Evolutionary conservation across 1,139 yeast genomes (phyloP).

Genomic region (Sporopachydermia cereana): DNA sequence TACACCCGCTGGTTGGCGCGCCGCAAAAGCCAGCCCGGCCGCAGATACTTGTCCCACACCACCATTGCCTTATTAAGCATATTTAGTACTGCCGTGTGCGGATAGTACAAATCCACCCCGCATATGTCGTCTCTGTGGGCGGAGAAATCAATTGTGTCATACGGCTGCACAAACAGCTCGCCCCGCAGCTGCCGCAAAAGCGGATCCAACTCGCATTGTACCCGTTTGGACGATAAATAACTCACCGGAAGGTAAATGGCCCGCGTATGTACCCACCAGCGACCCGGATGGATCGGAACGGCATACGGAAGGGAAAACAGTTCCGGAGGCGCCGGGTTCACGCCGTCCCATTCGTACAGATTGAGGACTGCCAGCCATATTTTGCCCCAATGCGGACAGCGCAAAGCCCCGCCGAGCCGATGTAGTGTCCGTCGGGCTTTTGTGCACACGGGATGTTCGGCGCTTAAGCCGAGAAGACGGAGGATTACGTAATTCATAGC

Average conservation of each 20-base stretch:
- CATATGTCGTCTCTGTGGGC: constrained; percentile 74
- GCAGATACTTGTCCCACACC: constrained; percentile 50
- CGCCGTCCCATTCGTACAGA: constrained; percentile 90
- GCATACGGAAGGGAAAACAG: constrained; percentile 79
- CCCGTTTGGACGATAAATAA: constrained; percentile 51
- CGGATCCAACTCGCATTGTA: constrained; percentile 50
- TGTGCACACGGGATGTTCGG: constrained; percentile 66
- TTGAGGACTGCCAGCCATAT: constrained; percentile 76
- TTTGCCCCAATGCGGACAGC: constrained; percentile 96
- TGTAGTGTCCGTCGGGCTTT: constrained; percentile 66
- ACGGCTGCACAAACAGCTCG: constrained; percentile 69
- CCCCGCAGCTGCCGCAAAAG: constrained; percentile 49
- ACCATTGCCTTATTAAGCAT: constrained; percentile 48
- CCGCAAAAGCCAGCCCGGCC: constrained; percentile 65
- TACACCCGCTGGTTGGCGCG: constrained; percentile 43
- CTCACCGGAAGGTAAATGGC: constrained; percentile 87
- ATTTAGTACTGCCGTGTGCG: constrained; percentile 65
- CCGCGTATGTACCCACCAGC: constrained; percentile 99
- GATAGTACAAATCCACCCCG: constrained; percentile 87
- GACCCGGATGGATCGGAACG: constrained; percentile 81
- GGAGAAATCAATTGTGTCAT: constrained; percentile 53
- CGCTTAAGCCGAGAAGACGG: constrained; percentile 63
- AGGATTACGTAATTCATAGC: constrained; percentile 71
- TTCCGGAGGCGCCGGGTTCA: constrained; percentile 97
- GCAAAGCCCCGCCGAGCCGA: constrained; percentile 78